Percentiles rank a stretch among this genome's conserved stretches.
These are phyloP conservation scores for Coemansia asiatica DNA, from an alignment of 192 early-diverging fungal genomes.

Conservation along the genomic window DNA sequence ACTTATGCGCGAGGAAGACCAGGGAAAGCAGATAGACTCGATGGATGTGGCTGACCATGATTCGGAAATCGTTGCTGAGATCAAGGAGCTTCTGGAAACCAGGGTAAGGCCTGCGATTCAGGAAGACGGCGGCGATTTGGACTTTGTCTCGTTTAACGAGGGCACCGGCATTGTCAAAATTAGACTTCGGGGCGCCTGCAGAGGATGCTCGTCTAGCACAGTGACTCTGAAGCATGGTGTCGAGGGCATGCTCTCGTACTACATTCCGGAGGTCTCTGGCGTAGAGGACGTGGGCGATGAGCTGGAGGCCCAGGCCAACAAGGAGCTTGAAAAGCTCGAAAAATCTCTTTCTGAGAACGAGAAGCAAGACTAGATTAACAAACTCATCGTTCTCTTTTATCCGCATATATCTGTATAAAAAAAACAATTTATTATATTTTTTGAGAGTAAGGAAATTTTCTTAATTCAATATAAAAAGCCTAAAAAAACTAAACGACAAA, in stretches of 20 bases:
- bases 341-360: not conserved
- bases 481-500: not conserved
- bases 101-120: slow-evolving; percentile 95
- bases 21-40: slow-evolving; percentile 10
- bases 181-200: slow-evolving; percentile 91
- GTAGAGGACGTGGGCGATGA: slow-evolving; percentile 91
- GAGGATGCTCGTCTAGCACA: slow-evolving; percentile 84
- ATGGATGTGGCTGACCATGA: slow-evolving; percentile 67
- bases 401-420: no score
- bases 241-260: slow-evolving; percentile 99
- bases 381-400: no score
- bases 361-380: not conserved
- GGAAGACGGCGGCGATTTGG: slow-evolving; percentile 98
- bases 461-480: slow-evolving; percentile 1
- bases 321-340: slow-evolving; percentile 93
- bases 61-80: slow-evolving; percentile 93
- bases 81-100: slow-evolving; percentile 97
- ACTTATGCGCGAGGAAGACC: slow-evolving; percentile 63
- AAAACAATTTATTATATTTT: not conserved
- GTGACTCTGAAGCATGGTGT: slow-evolving; percentile 98
- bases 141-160: slow-evolving; percentile 85
- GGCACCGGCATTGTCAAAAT: slow-evolving; percentile 84
- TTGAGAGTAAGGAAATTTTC: no score
- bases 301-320: slow-evolving; percentile 69
- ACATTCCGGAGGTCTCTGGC: slow-evolving; percentile 88